A percentile compares a stretch with the other conserved stretches of the same genome.
phyloP scores from a whole-genome alignment of 208 protist genomes.

The Crithidia bombi region DNA sequence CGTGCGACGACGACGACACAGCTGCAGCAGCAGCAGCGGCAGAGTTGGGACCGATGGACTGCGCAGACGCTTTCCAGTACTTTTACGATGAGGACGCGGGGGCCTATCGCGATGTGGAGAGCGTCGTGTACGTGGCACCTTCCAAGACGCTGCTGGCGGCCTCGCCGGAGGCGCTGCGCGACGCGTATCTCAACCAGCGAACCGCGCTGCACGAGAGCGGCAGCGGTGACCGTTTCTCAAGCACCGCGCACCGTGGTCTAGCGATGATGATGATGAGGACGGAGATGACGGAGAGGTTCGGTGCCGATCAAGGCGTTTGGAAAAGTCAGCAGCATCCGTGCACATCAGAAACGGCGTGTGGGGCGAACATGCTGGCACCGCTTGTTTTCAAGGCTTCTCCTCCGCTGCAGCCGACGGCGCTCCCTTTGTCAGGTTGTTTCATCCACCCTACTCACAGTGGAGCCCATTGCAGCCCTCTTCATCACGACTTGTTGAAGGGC shows the following conservation, averaged over 20 bases:
- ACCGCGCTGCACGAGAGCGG: neutral
- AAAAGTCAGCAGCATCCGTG: neutral
- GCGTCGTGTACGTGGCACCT: conserved; percentile 36
- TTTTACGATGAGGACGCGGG: conserved; percentile 30
- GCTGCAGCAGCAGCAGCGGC: neutral
- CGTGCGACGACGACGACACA: neutral
- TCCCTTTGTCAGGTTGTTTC: no score
- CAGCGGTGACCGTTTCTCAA: no score
- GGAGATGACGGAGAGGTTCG: no score
- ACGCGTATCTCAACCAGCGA: conserved; percentile 21
- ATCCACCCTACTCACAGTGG: no score
- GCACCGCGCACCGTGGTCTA: no score
- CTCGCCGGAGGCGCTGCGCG: neutral
- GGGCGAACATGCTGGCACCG: no score
- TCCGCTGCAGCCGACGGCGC: no score
- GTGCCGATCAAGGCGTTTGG: neutral
- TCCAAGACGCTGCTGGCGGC: conserved; percentile 1
- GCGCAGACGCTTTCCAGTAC: conserved; percentile 54
- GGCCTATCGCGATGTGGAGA: conserved; percentile 38
- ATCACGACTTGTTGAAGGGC: no score
- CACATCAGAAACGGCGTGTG: neutral
- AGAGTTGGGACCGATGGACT: conserved; percentile 58
- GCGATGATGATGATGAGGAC: no score
- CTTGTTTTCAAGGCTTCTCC: no score
- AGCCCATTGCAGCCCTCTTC: no score